A percentile compares a stretch with the other conserved stretches of the same genome.
Conservation (phyloP, 2,329 filamentous ascomycete species). For the Lizonia empirigonia region DNA sequence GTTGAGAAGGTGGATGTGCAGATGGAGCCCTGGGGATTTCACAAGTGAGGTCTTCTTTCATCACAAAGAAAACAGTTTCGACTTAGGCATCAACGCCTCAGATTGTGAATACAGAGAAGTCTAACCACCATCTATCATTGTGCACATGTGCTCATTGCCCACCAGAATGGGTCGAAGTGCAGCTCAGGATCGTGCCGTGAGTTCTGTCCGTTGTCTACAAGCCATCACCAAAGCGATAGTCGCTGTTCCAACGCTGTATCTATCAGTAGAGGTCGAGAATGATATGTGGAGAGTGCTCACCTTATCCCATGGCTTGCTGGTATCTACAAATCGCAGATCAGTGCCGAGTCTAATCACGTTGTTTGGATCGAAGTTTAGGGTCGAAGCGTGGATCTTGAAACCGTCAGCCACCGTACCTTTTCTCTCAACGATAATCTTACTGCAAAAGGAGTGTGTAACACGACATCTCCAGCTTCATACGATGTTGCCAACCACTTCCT, state of each 20-base stretch:
- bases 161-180: too few relatives aligned
- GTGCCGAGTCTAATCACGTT: conserved; percentile 62
- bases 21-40: too few relatives aligned
- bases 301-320: conserved; percentile 58
- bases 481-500: conserved; percentile 58
- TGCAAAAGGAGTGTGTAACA: conserved; percentile 43
- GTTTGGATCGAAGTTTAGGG: conserved; percentile 59
- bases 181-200: too few relatives aligned
- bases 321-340: conserved; percentile 62
- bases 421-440: conserved; percentile 11
- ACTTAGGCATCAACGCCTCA: too few relatives aligned
- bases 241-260: conserved; percentile 41
- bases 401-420: conserved; percentile 10
- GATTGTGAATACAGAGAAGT: too few relatives aligned
- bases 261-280: background rate
- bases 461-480: conserved; percentile 62
- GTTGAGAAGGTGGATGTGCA: too few relatives aligned
- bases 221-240: conserved; percentile 41
- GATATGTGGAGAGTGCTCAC: conserved; percentile 33
- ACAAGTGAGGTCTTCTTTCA: too few relatives aligned
- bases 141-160: too few relatives aligned
- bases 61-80: too few relatives aligned
- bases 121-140: too few relatives aligned
- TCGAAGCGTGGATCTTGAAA: conserved; percentile 62
- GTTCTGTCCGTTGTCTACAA: background rate